Base-by-base conservation (phyloP, 1,139 yeast genomes). In the Pichia inconspicua region DNA sequence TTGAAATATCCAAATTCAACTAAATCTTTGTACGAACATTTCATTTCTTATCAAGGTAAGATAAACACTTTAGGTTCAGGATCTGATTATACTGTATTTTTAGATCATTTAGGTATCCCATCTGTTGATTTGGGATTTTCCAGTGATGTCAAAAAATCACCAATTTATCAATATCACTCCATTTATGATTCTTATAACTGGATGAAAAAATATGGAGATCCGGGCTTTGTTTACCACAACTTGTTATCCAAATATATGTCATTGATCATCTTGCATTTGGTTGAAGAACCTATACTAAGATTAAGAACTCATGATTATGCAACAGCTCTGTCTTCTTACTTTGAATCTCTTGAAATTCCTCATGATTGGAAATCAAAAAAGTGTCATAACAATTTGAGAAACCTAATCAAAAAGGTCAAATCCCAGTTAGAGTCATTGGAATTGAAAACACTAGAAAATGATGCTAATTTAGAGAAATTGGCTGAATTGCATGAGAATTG, bases 151-250 rank as follows among this genome's bases (percentile, higher is more conserved):
- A 55, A 58, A 19, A 52, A 55, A 12, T 66, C 66, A 8, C 77
- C 78, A 45, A 76, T 81, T 4, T 82, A 82, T 60, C 87, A 80
- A 52, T 82, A 82, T 62, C 87, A 82, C 60, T 79, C 86, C 39
- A 78, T 80, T 60, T 82, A 79, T 58, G 88, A 82, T 60, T 81
- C 86, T 4, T 77, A 67, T 61, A 69, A 78, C 55, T 82, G 88
- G 89, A 79, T 82, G 79, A 70, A 71, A 44, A 69, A 65, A 8
- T 73, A 64, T 59, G 83, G 76, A 27, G 87, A 82, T 58, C 80
- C 82, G 10, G 78, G 74, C 0, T 80, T 78, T 66, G 66, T 67
- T 37, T 70, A 64, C 52, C 88, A 82, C 61, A 76, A 76, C 48
- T 63, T 80, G 2, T 63, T 75, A 56, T 72, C 82, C 19, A 74